Evolutionary conservation across 2,329 filamentous ascomycete species (phyloP).

Genomic region (Magnaporthiopsis poae): DNA sequence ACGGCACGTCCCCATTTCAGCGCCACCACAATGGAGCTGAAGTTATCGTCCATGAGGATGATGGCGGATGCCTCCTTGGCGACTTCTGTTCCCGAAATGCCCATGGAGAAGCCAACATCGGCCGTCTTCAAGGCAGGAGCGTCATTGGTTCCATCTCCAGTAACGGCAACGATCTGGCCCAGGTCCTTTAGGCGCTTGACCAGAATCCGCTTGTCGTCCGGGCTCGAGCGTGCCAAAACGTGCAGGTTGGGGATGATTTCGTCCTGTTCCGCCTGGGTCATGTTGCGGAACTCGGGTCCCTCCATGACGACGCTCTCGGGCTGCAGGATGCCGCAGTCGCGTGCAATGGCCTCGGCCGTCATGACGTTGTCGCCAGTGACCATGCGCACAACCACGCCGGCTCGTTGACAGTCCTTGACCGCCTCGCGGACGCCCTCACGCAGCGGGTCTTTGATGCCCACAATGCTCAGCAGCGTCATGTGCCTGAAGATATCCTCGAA

Average conservation of each 20-base stretch:
- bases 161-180: conserved; percentile 73
- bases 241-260: conserved; percentile 59
- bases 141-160: conserved; percentile 76
- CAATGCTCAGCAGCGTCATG: conserved; percentile 59
- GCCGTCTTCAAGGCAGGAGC: conserved; percentile 71
- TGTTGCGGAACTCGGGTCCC: conserved; percentile 66
- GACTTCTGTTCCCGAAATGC: conserved; percentile 72
- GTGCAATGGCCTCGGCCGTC: conserved; percentile 71
- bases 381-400: conserved; percentile 74
- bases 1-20: conserved; percentile 71
- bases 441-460: conserved; percentile 74
- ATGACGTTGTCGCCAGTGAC: conserved; percentile 75
- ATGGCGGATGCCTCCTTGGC: conserved; percentile 79
- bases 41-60: conserved; percentile 82
- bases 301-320: conserved; percentile 59
- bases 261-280: conserved; percentile 55
- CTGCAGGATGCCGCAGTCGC: conserved; percentile 66
- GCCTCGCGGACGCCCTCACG: conserved; percentile 65
- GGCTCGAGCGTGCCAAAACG: conserved; percentile 64
- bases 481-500: conserved; percentile 57
- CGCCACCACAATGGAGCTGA: conserved; percentile 72
- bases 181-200: conserved; percentile 62
- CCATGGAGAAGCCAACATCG: conserved; percentile 79
- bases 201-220: conserved; percentile 66
- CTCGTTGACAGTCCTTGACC: conserved; percentile 61